Base-by-base conservation (phyloP, 371 early-diverging fungal species). In the Rhizopus microsporus region DNA sequence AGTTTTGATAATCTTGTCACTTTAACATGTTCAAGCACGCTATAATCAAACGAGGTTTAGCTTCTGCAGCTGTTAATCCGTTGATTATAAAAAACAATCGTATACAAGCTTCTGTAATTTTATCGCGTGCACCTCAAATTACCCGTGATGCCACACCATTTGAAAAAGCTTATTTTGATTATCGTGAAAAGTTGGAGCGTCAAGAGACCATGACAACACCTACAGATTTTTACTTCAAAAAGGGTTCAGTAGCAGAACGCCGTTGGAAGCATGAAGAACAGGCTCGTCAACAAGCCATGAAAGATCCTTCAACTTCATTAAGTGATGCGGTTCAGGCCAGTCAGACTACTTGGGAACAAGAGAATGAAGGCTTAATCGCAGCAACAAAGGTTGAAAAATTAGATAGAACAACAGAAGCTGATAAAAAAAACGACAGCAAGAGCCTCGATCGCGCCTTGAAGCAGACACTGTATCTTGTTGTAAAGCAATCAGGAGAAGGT, bases 181-280 rank as follows among this genome's bases (percentile, higher is more conserved):
- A 93, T 74, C 80, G 86, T 61, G 88, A 89, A 64, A 80, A 81
- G 59, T 73, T 89, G 15, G 87, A 86, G 51, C 87, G 87, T 35
- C 75, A 76, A 29, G 65, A 79, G 42, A 77, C 89, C 4, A 74
- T 81, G 15, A 71, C 83, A 13, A 93, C 94, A 65, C 82, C 91
- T 29, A 80, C 83, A 23, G 92, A 90, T 32, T 92, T 94, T 63
- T 94, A 91, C 71, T 93, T 94, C 72, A 94, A 94, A 71, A 89
- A 89, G 77, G 96, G 96, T 10, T 87, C 89, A 33, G 72, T 88
- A 5, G 89, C 89, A 30, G 95, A 96, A 71, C 77, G 81, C 57
- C 83, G 80, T 33, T 87, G 87, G 82, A 81, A 87, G 44, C 79
- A 81, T 16, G 83, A 83, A 54, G 83, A 83, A 43, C 64, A 69